Percentiles rank a stretch among this genome's conserved stretches.
These are phyloP conservation scores for Jacaranda copaia DNA, from an alignment of 257 asterid species.

Conservation along the genomic window DNA sequence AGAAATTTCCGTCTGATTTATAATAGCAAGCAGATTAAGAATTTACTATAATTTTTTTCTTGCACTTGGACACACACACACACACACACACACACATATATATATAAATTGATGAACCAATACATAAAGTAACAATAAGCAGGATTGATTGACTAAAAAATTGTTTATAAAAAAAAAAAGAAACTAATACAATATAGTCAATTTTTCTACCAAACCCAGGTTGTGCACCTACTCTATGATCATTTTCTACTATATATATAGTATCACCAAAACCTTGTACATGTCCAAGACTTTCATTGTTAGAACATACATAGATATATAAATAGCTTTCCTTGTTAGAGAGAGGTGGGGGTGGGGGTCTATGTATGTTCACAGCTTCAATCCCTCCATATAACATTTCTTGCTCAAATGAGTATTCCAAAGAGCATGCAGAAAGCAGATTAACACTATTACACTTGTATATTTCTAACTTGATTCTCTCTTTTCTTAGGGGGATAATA, in stretches of 20 bases:
- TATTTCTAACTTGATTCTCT: not conserved
- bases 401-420: constrained; percentile 77
- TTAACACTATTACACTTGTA: no score
- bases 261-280: not conserved
- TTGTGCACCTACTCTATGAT: not conserved
- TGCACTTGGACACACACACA: no score
- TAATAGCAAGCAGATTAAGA: no score
- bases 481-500: not conserved
- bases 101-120: no score
- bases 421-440: constrained; percentile 28
- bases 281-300: not conserved
- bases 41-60: no score
- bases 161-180: no score
- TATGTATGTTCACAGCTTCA: not conserved
- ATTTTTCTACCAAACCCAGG: no score
- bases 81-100: no score
- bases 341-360: not conserved
- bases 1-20: no score
- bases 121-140: not conserved
- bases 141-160: not conserved
- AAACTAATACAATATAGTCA: not conserved
- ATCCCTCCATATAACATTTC: constrained; percentile 55
- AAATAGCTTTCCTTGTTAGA: not conserved
- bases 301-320: not conserved
- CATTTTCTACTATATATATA: constrained; percentile 10